Evolutionary conservation across 331 rosid species (phyloP).

Genomic region (Phaseolus coccineus): DNA sequence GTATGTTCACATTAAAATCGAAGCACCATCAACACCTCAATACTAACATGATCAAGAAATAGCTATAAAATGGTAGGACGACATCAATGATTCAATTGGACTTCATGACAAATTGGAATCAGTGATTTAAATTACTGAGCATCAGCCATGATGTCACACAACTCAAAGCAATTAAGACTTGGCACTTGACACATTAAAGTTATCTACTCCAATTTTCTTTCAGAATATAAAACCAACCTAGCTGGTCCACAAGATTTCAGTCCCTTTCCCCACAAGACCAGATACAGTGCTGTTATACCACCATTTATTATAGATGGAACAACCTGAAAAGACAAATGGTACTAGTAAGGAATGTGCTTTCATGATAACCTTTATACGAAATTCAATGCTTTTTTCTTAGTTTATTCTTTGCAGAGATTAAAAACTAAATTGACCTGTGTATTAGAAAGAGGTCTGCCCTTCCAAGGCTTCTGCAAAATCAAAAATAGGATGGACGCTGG

Average conservation of each 20-base stretch:
- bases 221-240: conserved; percentile 64
- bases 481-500: conserved; percentile 83
- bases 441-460: conserved; percentile 93
- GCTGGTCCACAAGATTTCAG: conserved; percentile 97
- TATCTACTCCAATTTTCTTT: conserved; percentile 36
- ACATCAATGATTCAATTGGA: conserved; percentile 32
- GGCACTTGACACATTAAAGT: conserved; percentile 27
- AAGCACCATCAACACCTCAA: conserved; percentile 26
- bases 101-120: conserved; percentile 5
- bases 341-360: conserved; percentile 41
- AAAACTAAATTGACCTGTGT: conserved; percentile 65
- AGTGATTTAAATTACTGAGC: conserved; percentile 13
- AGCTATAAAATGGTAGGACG: conserved; percentile 18
- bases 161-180: conserved; percentile 2
- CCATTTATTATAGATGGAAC: conserved; percentile 96
- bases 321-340: conserved; percentile 65
- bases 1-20: conserved; percentile 30
- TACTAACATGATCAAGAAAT: conserved; percentile 18
- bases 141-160: not conserved
- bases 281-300: conserved; percentile 86
- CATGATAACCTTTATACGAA: conserved; percentile 20
- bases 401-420: conserved; percentile 22
- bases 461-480: conserved; percentile 96
- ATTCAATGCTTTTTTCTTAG: not conserved
- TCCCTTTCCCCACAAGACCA: conserved; percentile 97